Evolutionary conservation across 768 basidiomycete species (phyloP), one percentile per base, ranked within the genome.

Genomic region (Hydnum rufescens): DNA sequence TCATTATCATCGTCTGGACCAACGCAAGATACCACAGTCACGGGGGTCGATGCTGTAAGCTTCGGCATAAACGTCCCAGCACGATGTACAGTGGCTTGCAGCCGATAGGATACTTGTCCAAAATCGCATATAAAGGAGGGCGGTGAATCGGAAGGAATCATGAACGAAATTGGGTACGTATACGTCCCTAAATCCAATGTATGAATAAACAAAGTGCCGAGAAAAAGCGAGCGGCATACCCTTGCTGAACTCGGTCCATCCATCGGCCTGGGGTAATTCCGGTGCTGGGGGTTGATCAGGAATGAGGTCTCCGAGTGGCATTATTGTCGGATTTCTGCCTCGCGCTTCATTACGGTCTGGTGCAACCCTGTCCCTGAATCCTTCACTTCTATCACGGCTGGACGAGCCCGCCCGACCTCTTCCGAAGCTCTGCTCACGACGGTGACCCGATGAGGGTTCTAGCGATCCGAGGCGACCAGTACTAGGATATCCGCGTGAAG

Each of bases 161-260:
- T 71, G 63, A 96, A 90, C 13, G 84, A 84, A 60, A 99, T 83
- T 2, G 93, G 93, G 65, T 88, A 97, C 18, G 82, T 87, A 63
- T 97, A 96, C 3, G 78, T 82, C 19, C 90, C 90, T 85, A 58
- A 54, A 51, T 55, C 54, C 54, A 57, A 34, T 32, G 22, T 43
- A 34, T 54, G 51, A 31, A n/a, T 32, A 39, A 16, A 22, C 4
- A 34, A 5, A 51, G 26, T 50, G 25, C 49, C 26, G 51, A 31
- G 42, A 34, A 19, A 13, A 43, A 29, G 19, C 16, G 28, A 1
- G 26, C 3, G 4, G 64, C 69, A 34, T 51, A 82, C 89, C 90
- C 67, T 82, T 78, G 59, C 79, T 76, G 64, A 93, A 93, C 63
- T 92, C 81, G 61, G 81, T 80, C 87, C 88, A 96, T 3, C 65